Evolutionary conservation across 331 rosid species (phyloP), one percentile per base, ranked within the genome.

Genomic region (Cydonia oblonga): DNA sequence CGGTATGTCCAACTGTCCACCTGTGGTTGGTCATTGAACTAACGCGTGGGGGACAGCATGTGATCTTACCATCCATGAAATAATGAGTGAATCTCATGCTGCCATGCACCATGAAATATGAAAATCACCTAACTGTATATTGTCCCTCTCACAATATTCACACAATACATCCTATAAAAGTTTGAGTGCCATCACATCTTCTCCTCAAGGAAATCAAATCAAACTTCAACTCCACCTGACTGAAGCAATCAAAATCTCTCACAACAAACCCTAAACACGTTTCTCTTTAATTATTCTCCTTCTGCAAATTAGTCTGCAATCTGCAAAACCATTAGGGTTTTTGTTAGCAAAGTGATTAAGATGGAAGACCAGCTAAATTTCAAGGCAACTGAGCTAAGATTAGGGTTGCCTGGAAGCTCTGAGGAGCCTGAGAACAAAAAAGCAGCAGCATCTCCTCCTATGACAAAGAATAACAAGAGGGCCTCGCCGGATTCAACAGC

Each of bases 21-120:
- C 32, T 28, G 2, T 74, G 29, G 77, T 85, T 69, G 87, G 92
- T 32, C 46, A 20, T 63, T 79, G 74, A 62, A 14, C 4, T 67
- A 51, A 82, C 81, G 81, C 86, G 85, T 82, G 86, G 79, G 69
- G 32, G 46, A 68, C 75, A 38, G 70, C 62, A 13, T 35, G 72
- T 76, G 77, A 20, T 40, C 38, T 51, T 71, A 5, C 3, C 52
- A 56, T 72, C 66, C 64, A 30, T 62, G 4, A 29, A 62, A 29
- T 64, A 64, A 66, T 71, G 77, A 60, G 75, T 69, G 46, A 53
- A 77, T 66, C 81, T 66, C 73, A 78, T 25, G 68, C 51, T 42
- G 44, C 76, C 67, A n/a, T 77, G 78, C 83, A 80, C 80, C 87
- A 22, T 9, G 78, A 80, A 82, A 72, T 13, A 69, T 74, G 4